These are phyloP conservation scores for Silybum marianum DNA, from an alignment of 129 eudicot genomes.

Conservation along the genomic window DNA sequence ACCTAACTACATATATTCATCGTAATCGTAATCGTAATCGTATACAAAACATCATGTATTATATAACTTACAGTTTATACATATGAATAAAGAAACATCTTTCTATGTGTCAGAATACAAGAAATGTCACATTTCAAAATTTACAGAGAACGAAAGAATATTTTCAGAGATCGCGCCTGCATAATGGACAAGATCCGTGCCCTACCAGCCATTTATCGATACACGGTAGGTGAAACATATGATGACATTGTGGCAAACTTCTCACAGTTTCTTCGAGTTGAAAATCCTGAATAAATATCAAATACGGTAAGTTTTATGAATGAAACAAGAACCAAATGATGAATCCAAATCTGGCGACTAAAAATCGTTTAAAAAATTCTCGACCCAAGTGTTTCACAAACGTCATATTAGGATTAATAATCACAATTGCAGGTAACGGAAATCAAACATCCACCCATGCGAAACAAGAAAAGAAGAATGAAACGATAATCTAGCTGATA, in stretches of 20 bases:
- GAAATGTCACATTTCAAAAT: neutral
- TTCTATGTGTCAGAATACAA: no score
- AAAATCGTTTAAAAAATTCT: no score
- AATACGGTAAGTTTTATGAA: neutral
- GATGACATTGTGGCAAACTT: conserved; percentile 92
- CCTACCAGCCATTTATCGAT: conserved; percentile 94
- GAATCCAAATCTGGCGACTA: no score
- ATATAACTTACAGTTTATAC: no score
- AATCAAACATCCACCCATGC: no score
- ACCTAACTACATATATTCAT: conserved; percentile 41
- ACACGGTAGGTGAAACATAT: conserved; percentile 97
- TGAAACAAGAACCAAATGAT: neutral
- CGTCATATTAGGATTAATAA: no score
- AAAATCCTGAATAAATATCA: conserved; percentile 62
- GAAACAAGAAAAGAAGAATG: no score
- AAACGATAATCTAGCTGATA: no score
- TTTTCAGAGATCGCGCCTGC: conserved; percentile 80
- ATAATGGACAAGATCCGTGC: conserved; percentile 96
- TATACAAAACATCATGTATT: neutral
- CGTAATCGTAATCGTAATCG: conserved; percentile 20
- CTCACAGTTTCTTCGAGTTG: conserved; percentile 88
- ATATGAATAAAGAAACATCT: no score
- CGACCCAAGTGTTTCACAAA: no score
- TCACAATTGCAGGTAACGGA: no score
- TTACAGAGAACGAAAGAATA: conserved; percentile 25